Evolutionary conservation across 768 basidiomycete species (phyloP), one percentile per base, ranked within the genome.

Genomic region (Tylopilus sp.): DNA sequence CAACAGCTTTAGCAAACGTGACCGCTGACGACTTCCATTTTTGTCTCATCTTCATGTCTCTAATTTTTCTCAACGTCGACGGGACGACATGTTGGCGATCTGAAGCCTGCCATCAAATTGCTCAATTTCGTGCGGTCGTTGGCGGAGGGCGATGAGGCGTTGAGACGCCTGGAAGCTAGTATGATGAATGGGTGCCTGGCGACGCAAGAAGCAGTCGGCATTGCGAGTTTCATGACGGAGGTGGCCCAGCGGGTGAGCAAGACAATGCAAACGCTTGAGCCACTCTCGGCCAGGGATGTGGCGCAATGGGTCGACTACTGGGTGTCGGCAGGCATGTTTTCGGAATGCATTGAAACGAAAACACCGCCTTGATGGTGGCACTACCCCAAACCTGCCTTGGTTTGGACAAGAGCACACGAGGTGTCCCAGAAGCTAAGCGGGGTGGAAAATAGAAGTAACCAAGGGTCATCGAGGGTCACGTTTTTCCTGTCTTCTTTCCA

Each of bases 261-360:
- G 48, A 72, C 71, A 10, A 69, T 79, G 61, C 62, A 56, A 21
- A 45, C 43, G 1, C 54, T 74, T 3, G 54, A 58, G 24, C 55
- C 63, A 6, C 50, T 76, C 7, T 64, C 56, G 10, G 51, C 53
- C 2, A 51, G 45, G 0, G 68, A 74, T 41, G 73, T 52, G 13
- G 45, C 31, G 3, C 50, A 49, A n/a, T 78, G 74, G 73, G 62
- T 77, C 3, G 63, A 62, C 11, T 77, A 77, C 50, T 76, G 75
- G 75, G 66, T 53, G 34, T 60, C 53, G 16, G 52, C 48, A 12
- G 65, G 64, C 19, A 63, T 71, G 53, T 62, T 70, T 21, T 31
- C 36, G 30, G 45, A 46, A 30, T 34, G 22, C 19, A 25, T 16
- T 21, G 14, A 21, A 22, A 16, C 19, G 19, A 21, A 55, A 21